Evolutionary conservation across 345 rosid species (phyloP), one percentile per base, ranked within the genome.

Genomic region (Bruguiera gymnorhiza): DNA sequence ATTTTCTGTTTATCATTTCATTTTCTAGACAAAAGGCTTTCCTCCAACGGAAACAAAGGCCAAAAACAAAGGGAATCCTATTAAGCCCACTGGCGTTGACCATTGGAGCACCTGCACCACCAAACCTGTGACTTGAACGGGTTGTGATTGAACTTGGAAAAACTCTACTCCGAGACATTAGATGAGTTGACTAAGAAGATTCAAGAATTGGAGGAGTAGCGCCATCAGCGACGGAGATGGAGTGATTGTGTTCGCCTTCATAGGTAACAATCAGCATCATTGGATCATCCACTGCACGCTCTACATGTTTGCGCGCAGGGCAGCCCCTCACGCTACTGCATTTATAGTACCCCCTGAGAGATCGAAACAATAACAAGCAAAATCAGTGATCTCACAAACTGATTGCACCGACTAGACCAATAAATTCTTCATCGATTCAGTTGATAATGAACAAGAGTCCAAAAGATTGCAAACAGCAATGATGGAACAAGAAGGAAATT

Each of bases 301-400:
- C 98, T 73, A 93, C 97, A 66, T 91, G 98, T 79, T 93, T 93
- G 59, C 97, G 84, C 37, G 98, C 98, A n/a, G 98, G 96, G 32
- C 98, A 93, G 1, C 92, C 96, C 73, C 92, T 82, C 21, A 91
- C 78, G 74, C 94, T 89, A 73, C 98, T 93, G 75, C 98, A 93
- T 71, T 86, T 93, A 84, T 93, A 93, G 76, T 93, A 93, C 5
- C 97, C 98, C 79, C 97, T 93, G 81, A 55, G 69, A 75, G 51
- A 66, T 53, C 51, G 11, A 48, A 43, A 65, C n/a, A 23, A 37
- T 13, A 30, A 64, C 36, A 10, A 36, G 15, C 46, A 39, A 39
- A 10, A 39, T 11, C 46, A 39, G 15, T 39, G 13, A 43, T 50
- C 24, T 7, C 37, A 8, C 37, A 23, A 62, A 18, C 18, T 4